Evolutionary conservation across 208 protist species (phyloP).

Genomic region (Novymonas esmeraldas): DNA sequence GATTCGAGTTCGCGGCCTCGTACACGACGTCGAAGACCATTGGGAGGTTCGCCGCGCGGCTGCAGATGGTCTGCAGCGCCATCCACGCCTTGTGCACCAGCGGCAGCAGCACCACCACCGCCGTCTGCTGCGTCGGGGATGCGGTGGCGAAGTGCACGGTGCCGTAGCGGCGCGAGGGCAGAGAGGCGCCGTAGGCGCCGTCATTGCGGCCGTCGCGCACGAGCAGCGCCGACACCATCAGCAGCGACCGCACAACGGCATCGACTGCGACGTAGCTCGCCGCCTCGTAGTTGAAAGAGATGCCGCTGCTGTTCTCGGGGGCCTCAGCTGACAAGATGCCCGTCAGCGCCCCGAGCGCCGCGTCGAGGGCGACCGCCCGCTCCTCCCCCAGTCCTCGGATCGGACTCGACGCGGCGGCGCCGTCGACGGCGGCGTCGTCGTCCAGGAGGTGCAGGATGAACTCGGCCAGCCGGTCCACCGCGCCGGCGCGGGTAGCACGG

Average conservation of each 20-base stretch:
- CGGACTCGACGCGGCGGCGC: neutral
- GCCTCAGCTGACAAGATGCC: slow-evolving; percentile 58
- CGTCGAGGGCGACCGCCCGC: slow-evolving; percentile 49
- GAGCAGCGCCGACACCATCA: slow-evolving; percentile 41
- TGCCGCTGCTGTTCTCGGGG: slow-evolving; percentile 50
- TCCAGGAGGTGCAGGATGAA: slow-evolving; percentile 46
- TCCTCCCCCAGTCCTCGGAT: slow-evolving; percentile 27
- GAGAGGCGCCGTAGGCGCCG: slow-evolving; percentile 34
- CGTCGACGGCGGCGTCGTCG: neutral
- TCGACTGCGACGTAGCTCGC: slow-evolving; percentile 53
- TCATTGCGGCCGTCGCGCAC: slow-evolving; percentile 55
- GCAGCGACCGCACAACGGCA: slow-evolving; percentile 47
- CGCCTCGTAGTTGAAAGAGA: slow-evolving; percentile 65
- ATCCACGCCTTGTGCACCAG: slow-evolving; percentile 84
- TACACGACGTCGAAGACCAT: slow-evolving; percentile 74
- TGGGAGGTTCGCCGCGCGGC: slow-evolving; percentile 52
- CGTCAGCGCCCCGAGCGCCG: slow-evolving; percentile 52
- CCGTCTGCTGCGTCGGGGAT: slow-evolving; percentile 51
- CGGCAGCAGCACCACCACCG: slow-evolving; percentile 61
- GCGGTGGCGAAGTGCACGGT: slow-evolving; percentile 40
- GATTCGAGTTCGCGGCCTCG: slow-evolving; percentile 41
- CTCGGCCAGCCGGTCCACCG: slow-evolving; percentile 52
- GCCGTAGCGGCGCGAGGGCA: slow-evolving; percentile 36
- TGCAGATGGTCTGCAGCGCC: slow-evolving; percentile 50
- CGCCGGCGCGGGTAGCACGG: slow-evolving; percentile 40